Evolutionary conservation across 352 stramenopile species (phyloP).

Genomic region (Plasmopara viticola): DNA sequence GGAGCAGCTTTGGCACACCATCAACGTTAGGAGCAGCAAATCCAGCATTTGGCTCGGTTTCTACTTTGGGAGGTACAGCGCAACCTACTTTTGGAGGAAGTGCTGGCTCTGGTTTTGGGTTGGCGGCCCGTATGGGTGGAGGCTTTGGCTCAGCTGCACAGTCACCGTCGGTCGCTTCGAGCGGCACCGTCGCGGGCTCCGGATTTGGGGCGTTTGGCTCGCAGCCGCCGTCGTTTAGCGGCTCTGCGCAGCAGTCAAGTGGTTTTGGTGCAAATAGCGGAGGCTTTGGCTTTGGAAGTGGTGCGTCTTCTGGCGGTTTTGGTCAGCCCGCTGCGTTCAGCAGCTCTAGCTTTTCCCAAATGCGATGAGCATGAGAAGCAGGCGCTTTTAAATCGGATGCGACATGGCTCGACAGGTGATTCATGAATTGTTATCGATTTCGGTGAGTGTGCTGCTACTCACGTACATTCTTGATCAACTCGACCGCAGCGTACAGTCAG

Average conservation of each 20-base stretch:
- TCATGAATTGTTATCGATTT: no score
- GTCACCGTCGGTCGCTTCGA: slow-evolving; percentile 7
- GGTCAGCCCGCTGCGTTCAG: slow-evolving; percentile 32
- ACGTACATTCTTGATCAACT: no score
- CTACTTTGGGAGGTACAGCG: slow-evolving; percentile 30
- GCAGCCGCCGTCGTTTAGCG: slow-evolving; percentile 33
- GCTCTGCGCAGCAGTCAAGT: slow-evolving; percentile 9
- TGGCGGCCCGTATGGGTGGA: slow-evolving; percentile 22
- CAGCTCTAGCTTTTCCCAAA: slow-evolving; percentile 50
- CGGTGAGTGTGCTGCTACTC: no score
- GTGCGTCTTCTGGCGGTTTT: slow-evolving; percentile 23
- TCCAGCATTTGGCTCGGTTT: slow-evolving; percentile 49
- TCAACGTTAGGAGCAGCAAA: slow-evolving; percentile 35
- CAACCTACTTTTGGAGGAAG: slow-evolving; percentile 31
- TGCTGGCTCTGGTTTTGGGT: slow-evolving; percentile 21
- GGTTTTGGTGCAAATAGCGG: slow-evolving; percentile 29
- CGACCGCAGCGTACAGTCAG: no score
- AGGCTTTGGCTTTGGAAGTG: slow-evolving; percentile 30
- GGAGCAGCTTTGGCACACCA: slow-evolving; percentile 43
- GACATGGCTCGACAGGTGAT: no score
- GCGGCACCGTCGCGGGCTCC: slow-evolving; percentile 17
- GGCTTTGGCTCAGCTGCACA: slow-evolving; percentile 24
- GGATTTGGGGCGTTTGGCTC: slow-evolving; percentile 42
- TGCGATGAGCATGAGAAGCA: slow-evolving; percentile 24
- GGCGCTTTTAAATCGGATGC: neutral